Conservation (phyloP, 1,284 basidiomycete species). For the Ustilago tritici region DNA sequence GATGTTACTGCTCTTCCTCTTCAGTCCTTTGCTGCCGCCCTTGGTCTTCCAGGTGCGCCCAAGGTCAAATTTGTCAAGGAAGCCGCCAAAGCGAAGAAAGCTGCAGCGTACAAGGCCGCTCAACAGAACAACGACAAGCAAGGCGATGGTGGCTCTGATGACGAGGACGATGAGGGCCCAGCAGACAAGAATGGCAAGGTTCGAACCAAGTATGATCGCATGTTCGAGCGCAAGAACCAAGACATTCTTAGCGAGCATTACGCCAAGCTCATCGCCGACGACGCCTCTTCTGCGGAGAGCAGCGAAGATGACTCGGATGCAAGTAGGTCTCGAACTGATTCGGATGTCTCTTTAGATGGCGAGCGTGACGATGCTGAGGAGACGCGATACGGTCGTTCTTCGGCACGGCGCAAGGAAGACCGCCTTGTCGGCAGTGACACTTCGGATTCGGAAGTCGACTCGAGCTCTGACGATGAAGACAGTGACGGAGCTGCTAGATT, state of each 20-base stretch:
- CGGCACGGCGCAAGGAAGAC: slow-evolving; percentile 30
- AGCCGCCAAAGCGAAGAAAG: slow-evolving; percentile 80
- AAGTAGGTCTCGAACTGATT: slow-evolving; percentile 17
- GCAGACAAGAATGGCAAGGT: slow-evolving; percentile 53
- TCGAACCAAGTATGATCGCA: slow-evolving; percentile 92
- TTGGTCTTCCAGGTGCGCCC: slow-evolving; percentile 93
- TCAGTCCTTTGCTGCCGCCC: slow-evolving; percentile 85
- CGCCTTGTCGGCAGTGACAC: slow-evolving; percentile 53
- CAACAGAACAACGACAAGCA: slow-evolving; percentile 18
- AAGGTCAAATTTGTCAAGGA: slow-evolving; percentile 91
- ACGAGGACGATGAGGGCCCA: slow-evolving; percentile 67
- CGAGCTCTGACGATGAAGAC: slow-evolving; percentile 28
- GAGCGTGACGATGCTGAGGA: slow-evolving; percentile 28
- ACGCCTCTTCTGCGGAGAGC: slow-evolving; percentile 25
- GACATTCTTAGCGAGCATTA: slow-evolving; percentile 92
- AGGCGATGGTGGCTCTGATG: slow-evolving; percentile 59
- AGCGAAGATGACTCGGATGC: slow-evolving; percentile 24
- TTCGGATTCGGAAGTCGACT: slow-evolving; percentile 57
- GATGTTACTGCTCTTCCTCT: slow-evolving; percentile 85
- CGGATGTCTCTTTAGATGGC: slow-evolving; percentile 16
- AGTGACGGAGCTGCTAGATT: slow-evolving; percentile 4
- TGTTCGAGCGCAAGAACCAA: slow-evolving; percentile 98
- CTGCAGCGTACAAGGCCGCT: slow-evolving; percentile 70
- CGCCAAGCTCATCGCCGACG: slow-evolving; percentile 81
- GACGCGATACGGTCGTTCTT: slow-evolving; percentile 41